phyloP scores from a whole-genome alignment of 441 rosid genomes.

The Biscutella auriculata region DNA sequence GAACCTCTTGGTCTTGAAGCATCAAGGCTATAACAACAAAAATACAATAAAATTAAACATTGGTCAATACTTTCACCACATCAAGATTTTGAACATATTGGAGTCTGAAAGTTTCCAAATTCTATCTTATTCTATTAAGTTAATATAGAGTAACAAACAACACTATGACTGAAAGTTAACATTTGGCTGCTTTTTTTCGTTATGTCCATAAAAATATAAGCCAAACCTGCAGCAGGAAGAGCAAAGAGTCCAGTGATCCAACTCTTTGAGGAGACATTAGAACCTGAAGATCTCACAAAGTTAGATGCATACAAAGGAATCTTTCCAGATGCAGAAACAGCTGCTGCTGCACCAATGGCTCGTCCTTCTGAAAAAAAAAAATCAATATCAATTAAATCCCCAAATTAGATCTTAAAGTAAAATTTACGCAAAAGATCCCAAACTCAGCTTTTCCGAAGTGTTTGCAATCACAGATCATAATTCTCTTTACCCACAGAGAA shows the following conservation, averaged over 20 bases:
- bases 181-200: not conserved
- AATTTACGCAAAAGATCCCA: not conserved
- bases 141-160: not conserved
- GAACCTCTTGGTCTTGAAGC: constrained; percentile 82
- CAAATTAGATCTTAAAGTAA: not conserved
- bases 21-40: constrained; percentile 39
- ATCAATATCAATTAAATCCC: not conserved
- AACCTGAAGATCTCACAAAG: constrained; percentile 35
- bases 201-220: not conserved
- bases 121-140: not conserved
- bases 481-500: too few species aligned
- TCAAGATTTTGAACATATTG: not conserved
- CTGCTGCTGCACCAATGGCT: constrained; percentile 59
- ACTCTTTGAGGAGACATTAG: constrained; percentile 36
- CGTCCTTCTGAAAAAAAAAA: constrained; percentile 41
- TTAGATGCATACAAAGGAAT: constrained; percentile 42
- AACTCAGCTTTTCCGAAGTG: not conserved
- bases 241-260: constrained; percentile 77
- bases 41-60: not conserved
- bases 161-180: not conserved
- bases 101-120: not conserved
- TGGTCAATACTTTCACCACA: not conserved
- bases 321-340: constrained; percentile 52
- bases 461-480: not conserved
- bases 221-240: constrained; percentile 73